These are phyloP conservation scores for Chlorociboria aeruginascens DNA, from an alignment of 495 filamentous ascomycete species.

Conservation along the genomic window DNA sequence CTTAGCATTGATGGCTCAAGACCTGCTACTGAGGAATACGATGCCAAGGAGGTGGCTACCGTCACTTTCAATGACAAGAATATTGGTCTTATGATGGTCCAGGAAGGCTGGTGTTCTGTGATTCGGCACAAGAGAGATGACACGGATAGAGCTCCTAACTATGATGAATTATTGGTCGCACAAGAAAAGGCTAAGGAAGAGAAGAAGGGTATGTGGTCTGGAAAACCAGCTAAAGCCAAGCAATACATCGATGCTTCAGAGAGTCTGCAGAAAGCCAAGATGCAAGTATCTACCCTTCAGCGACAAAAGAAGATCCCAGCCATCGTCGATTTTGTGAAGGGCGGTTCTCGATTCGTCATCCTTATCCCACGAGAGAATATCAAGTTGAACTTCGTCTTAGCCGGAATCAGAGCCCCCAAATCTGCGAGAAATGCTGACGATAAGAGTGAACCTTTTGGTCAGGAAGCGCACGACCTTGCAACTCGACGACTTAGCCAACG, in stretches of 20 bases:
- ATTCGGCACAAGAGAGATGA: conserved; percentile 91
- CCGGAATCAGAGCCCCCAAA: conserved; percentile 83
- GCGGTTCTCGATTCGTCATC: conserved; percentile 85
- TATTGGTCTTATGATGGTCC: conserved; percentile 69
- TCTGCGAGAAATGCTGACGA: conserved; percentile 74
- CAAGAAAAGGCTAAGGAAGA: conserved; percentile 75
- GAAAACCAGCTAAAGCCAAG: conserved; percentile 69
- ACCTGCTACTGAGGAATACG: conserved; percentile 79
- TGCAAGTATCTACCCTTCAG: conserved; percentile 73
- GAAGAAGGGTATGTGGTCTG: conserved; percentile 86
- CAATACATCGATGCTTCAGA: conserved; percentile 84
- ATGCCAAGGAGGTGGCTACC: conserved; percentile 89
- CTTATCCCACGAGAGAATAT: conserved; percentile 86
- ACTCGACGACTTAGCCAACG: conserved; percentile 82
- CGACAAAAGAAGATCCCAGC: conserved; percentile 88
- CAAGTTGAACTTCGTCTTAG: conserved; percentile 91
- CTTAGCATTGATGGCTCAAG: conserved; percentile 83
- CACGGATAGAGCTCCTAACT: conserved; percentile 81
- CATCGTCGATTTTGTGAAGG: conserved; percentile 94
- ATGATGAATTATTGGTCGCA: conserved; percentile 81
- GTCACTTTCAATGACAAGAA: conserved; percentile 77
- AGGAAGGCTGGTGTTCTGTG: conserved; percentile 85
- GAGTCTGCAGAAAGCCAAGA: conserved; percentile 86
- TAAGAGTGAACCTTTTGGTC: conserved; percentile 82
- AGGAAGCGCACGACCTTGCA: conserved; percentile 86